phyloP scores from a whole-genome alignment of 176 grass and related monocot species.

The Lolium multiflorum region DNA sequence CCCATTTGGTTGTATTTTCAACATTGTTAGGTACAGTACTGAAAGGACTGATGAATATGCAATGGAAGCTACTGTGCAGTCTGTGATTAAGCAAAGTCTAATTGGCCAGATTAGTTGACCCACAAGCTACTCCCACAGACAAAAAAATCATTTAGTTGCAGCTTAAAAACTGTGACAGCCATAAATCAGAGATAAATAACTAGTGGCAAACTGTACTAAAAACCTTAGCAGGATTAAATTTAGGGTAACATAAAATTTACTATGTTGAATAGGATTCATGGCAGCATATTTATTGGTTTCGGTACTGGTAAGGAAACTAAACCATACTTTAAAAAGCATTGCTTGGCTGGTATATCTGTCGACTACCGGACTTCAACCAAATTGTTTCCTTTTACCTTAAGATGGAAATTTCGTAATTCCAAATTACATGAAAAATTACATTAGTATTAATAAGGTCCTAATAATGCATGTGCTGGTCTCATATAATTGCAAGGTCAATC shows the following conservation, averaged over 20 bases:
- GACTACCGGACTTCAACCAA: background rate
- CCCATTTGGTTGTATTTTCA: no score
- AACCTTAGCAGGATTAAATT: background rate
- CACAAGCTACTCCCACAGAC: background rate
- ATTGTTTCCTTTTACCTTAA: background rate
- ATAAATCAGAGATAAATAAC: constrained; percentile 5
- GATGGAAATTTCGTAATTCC: background rate
- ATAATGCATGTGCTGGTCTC: background rate
- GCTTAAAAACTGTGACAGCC: background rate
- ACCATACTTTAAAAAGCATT: constrained; percentile 5
- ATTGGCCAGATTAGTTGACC: background rate
- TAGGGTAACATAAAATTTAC: background rate
- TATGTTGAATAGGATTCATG: background rate
- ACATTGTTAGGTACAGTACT: background rate
- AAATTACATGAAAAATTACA: background rate
- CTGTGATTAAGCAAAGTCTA: constrained; percentile 17
- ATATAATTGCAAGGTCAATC: constrained; percentile 32
- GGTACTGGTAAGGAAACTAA: background rate
- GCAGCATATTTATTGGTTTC: constrained; percentile 4
- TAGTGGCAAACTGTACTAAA: background rate
- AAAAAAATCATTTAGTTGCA: background rate
- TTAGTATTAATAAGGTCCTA: constrained; percentile 13
- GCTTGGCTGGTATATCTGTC: background rate
- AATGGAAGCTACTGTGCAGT: background rate
- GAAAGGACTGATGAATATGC: background rate